Percentiles rank a stretch among this genome's conserved stretches.
These are phyloP conservation scores for Termitomyces heimii DNA, from an alignment of 768 basidiomycete genomes.

Conservation along the genomic window DNA sequence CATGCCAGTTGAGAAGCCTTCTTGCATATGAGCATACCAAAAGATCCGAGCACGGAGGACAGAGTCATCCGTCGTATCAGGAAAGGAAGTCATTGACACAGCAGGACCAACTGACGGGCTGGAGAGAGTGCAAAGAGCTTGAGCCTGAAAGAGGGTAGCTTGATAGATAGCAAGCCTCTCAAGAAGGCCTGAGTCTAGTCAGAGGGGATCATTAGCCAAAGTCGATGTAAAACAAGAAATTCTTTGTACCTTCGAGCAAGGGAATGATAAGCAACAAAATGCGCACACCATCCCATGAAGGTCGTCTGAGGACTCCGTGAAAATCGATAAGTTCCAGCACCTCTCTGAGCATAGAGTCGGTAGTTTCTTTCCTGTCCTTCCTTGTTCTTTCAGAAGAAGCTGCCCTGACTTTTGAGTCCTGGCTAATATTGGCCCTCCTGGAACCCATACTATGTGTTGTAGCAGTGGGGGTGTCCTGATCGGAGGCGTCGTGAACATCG, in stretches of 20 bases:
- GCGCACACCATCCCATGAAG: constrained; percentile 84
- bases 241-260: constrained; percentile 65
- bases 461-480: constrained; percentile 14
- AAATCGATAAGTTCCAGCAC: constrained; percentile 77
- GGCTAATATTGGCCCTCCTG: constrained; percentile 2
- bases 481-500: constrained; percentile 4
- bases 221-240: not conserved
- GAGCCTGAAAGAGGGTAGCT: constrained; percentile 75
- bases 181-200: constrained; percentile 37
- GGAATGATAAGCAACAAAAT: constrained; percentile 76
- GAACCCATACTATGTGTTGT: not conserved
- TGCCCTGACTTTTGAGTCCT: constrained; percentile 19
- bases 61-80: constrained; percentile 53
- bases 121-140: constrained; percentile 61
- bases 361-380: constrained; percentile 44
- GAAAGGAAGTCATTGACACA: constrained; percentile 25
- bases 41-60: constrained; percentile 72
- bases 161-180: constrained; percentile 69
- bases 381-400: constrained; percentile 25
- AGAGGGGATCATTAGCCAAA: constrained; percentile 3
- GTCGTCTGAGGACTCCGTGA: constrained; percentile 71
- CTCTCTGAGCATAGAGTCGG: constrained; percentile 69
- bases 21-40: constrained; percentile 86
- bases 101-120: constrained; percentile 24
- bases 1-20: constrained; percentile 77